Evolutionary conservation across 129 eudicot genomes (phyloP), one percentile per base, ranked within the genome.

Genomic region (Arctium minus): DNA sequence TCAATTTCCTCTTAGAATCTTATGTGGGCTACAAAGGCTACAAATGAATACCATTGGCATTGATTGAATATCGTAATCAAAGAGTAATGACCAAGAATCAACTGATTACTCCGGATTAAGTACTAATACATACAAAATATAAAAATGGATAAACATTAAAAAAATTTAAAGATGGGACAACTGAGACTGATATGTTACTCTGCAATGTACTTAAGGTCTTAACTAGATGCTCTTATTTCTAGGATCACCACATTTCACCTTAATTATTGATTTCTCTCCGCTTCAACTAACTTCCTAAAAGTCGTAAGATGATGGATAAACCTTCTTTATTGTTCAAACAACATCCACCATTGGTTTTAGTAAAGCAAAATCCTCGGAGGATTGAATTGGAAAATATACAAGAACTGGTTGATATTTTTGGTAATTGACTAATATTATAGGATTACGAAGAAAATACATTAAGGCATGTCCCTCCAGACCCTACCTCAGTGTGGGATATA

Each of bases 301-400:
- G 68, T 77, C 35, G 18, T 60, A 60, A 56, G 50, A 60, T 9
- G 5, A 29, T 13, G 33, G 30, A 76, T 76, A 60, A 35, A 72
- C 2, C 80, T 77, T 56, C 72, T 33, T 38, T 77, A 77, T 77
- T 36, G 13, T 77, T 60, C 72, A 35, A 77, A 53, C 22, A 77
- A 10, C 37, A 53, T 77, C 53, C 71, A 56, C 29, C 80, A 30
- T 76, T 31, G 30, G 60, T 32, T 76, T 73, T 53, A 32, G 46
- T 32, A 8, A 48, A 48, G 79, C 12, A 46, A 75, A 48, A 31
- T 30, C 53, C 3, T 6, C 3, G 6, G 46, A 6, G 30, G 53
- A 0, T 77, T 53, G 39, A 15, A 77, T 6, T 8, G 46, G 36
- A 77, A 56, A 53, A n/a, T 60, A 27, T 33, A 33, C n/a, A 77